Evolutionary conservation across 2,329 filamentous ascomycete genomes (phyloP), one percentile per base, ranked within the genome.

Genomic region (Penicillium sp.): DNA sequence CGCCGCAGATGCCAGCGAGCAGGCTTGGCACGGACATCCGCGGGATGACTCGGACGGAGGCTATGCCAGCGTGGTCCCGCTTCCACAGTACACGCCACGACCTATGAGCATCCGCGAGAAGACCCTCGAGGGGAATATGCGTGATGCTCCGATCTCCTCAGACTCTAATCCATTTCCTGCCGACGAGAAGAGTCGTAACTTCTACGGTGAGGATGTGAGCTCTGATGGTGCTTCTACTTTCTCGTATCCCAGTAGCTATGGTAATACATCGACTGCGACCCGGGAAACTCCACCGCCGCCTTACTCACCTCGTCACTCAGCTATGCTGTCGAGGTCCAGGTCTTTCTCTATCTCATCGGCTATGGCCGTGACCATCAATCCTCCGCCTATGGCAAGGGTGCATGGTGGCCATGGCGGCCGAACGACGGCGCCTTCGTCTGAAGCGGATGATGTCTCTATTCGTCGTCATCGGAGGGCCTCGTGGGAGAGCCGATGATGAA

Each of bases 261-360:
- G 75, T 6, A 76, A 77, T 54, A 77, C 75, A 3, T 77, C 75
- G 0, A 77, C 75, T 3, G 75, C 74, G 8, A 77, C 75, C 5
- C 62, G 73, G 15, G 74, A 76, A 33, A 76, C 75, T 0, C 75
- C 73, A 2, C 75, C 75, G 4, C 75, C 75, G 27, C 73, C 75
- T 8, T 77, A 77, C 50, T 76, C 74, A 2, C 65, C 71, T 2
- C 66, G 65, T 25, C 65, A 62, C n/a, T 64, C 61, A 0, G 54
- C 59, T 2, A 70, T 70, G 40, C 58, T 69, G 14, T 56, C 65
- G 20, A 67, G 68, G 15, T 71, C 73, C 2, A 63, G 67, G 43
- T 69, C 71, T 9, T 67, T 70, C 51, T 73, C 73, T 29, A 55
- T 70, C 1, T 71, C 71, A 9, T 65, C 68, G 9, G 58, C 63